Evolutionary conservation across 306 rosid species (phyloP).

Genomic region (Pterocarpus santalinus): DNA sequence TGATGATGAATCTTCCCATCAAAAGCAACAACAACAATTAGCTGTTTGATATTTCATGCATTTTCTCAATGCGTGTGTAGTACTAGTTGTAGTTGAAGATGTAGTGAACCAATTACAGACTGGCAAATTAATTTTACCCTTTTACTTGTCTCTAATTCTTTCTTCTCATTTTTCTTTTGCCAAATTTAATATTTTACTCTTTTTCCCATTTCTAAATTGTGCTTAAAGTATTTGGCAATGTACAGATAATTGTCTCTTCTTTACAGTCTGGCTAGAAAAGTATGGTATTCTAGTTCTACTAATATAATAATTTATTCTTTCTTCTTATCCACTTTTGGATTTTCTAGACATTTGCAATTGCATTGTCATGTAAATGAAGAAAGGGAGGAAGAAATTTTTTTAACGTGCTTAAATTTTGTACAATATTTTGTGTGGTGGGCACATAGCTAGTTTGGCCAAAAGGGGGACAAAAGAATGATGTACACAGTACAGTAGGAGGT

Average conservation of each 20-base stretch:
- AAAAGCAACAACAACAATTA: constrained; percentile 71
- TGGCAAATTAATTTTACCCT: constrained; percentile 40
- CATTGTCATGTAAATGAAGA: constrained; percentile 3
- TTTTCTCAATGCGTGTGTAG: constrained; percentile 49
- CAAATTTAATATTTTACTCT: background rate
- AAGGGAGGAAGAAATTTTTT: background rate
- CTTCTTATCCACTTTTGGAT: constrained; percentile 42
- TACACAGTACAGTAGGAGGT: constrained; percentile 5
- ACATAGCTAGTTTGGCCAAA: constrained; percentile 37
- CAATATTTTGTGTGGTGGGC: constrained; percentile 37
- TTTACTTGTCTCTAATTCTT: constrained; percentile 8
- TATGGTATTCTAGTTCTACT: background rate
- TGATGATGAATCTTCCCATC: constrained; percentile 83
- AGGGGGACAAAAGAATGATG: constrained; percentile 38
- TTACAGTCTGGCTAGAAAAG: constrained; percentile 59
- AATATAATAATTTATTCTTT: background rate
- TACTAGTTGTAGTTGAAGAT: constrained; percentile 47
- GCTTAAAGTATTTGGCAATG: constrained; percentile 44
- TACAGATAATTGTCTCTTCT: constrained; percentile 52
- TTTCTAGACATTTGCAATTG: constrained; percentile 25
- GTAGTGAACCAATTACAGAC: constrained; percentile 50
- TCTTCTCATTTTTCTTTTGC: background rate
- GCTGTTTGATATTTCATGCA: constrained; percentile 65
- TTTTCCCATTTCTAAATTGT: constrained; percentile 6
- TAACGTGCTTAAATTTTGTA: background rate